Base-by-base conservation (phyloP, 306 rosid genomes). In the Pachyrhizus erosus region DNA sequence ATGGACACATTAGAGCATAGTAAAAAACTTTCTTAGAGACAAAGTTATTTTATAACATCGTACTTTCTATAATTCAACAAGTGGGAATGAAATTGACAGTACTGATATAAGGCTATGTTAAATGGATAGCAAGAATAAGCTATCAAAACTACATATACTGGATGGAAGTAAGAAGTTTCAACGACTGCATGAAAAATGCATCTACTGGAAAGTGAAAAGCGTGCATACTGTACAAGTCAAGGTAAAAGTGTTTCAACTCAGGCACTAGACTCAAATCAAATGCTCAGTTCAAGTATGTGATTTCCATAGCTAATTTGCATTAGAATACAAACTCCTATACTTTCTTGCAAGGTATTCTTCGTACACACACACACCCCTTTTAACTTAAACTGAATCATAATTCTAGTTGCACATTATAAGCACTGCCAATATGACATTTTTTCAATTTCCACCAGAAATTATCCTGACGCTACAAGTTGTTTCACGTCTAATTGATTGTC, bases 231-330 rank as follows among this genome's bases (percentile, higher is more conserved):
- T 17, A 40, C 60, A 61, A 14, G 55, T 43, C 48, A 71, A 43
- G 37, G 43, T 49, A 37, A 49, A 39, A 39, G 9, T 49, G 11
- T 49, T 20, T 42, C 70, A 66, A 40, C 62, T 51, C 31, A 40
- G 70, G 52, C 66, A 20, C 66, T 20, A 72, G 62, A 62, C 62
- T 71, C n/a, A 40, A 62, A 71, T 68, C 18, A 70, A 60, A 66
- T 78, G 40, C 58, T 48, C 54, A n/a, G 58, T 66, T 27, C 62
- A 78, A 39, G 54, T 49, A 43, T 42, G 33, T 4, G 29, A 40
- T 49, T 75, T 37, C 75, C 49, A 66, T 29, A 64, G 29, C 60
- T 49, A 52, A 39, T 11, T 14, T 49, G 10, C 62, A 76, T 26
- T 39, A 75, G 66, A 75, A 21, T 70, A 64, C 77, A 81, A 52